These are phyloP conservation scores for Punica granatum DNA, from an alignment of 345 rosid species.

Conservation along the genomic window DNA sequence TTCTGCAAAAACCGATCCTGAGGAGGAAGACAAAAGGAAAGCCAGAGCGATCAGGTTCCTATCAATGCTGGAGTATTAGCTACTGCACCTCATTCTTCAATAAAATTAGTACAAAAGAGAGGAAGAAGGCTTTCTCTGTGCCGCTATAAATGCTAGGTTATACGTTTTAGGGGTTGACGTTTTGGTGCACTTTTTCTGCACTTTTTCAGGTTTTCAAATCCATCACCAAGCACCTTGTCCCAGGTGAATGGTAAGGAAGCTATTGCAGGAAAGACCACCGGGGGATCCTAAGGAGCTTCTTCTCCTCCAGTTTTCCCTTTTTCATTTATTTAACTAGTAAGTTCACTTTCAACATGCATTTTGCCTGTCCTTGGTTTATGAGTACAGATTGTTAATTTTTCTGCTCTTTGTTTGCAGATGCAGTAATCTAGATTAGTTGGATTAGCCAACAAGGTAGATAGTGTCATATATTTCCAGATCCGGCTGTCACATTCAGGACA, in stretches of 20 bases:
- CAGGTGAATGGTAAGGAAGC: slow-evolving; percentile 45
- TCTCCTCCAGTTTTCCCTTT: slow-evolving; percentile 6
- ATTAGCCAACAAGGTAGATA: slow-evolving; percentile 20
- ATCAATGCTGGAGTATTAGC: background rate
- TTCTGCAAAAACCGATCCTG: slow-evolving; percentile 35
- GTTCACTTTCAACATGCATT: background rate
- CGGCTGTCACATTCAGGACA: background rate
- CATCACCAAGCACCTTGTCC: slow-evolving; percentile 35
- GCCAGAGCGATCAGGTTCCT: slow-evolving; percentile 72
- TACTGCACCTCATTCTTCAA: slow-evolving; percentile 1
- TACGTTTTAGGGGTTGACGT: background rate
- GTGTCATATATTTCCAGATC: background rate
- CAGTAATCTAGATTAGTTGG: slow-evolving; percentile 35
- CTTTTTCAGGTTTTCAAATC: slow-evolving; percentile 51
- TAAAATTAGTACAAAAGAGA: background rate
- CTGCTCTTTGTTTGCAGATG: slow-evolving; percentile 42
- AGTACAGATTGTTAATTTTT: slow-evolving; percentile 3
- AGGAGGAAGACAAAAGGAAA: slow-evolving; percentile 75
- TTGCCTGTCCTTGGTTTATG: background rate
- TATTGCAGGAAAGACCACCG: slow-evolving; percentile 57
- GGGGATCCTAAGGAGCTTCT: slow-evolving; percentile 32
- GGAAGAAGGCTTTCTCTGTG: background rate
- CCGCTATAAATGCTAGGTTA: background rate
- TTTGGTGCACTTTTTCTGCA: background rate
- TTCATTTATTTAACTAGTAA: slow-evolving; percentile 31